Percentiles rank a stretch among this genome's conserved stretches.
phyloP scores from a whole-genome alignment of 345 rosid genomes.

The Combretum micranthum region DNA sequence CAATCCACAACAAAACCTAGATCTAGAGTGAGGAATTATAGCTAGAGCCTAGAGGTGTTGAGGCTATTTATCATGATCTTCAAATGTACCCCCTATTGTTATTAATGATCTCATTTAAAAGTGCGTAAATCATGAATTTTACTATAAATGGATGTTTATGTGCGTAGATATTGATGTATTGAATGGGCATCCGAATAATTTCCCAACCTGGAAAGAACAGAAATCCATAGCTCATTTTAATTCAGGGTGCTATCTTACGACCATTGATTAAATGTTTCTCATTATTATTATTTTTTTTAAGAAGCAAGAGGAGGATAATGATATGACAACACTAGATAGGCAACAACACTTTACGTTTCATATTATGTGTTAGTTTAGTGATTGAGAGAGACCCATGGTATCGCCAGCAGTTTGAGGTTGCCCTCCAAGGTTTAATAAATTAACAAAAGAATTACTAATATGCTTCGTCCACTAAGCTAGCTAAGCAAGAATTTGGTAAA shows the following conservation, averaged over 20 bases:
- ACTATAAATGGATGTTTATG: slow-evolving; percentile 18
- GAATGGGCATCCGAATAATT: slow-evolving; percentile 25
- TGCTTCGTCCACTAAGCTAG: slow-evolving; percentile 33
- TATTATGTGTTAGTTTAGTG: slow-evolving; percentile 9
- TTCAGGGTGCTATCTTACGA: slow-evolving; percentile 10
- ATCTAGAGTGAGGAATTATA: background rate
- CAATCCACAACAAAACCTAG: too few species aligned
- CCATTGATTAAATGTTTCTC: slow-evolving; percentile 12
- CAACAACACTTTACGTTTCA: slow-evolving; percentile 3
- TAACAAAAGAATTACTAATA: slow-evolving; percentile 4
- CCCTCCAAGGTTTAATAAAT: slow-evolving; percentile 1
- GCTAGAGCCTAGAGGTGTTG: background rate
- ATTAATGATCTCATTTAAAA: background rate
- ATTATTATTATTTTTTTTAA: background rate
- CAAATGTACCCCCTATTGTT: slow-evolving; percentile 16
- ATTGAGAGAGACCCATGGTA: background rate
- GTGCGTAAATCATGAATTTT: slow-evolving; percentile 15
- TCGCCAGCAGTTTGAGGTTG: slow-evolving; percentile 1
- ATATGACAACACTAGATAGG: slow-evolving; percentile 31
- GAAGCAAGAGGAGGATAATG: slow-evolving; percentile 17
- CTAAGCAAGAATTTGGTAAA: slow-evolving; percentile 4
- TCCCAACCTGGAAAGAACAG: slow-evolving; percentile 20
- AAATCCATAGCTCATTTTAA: slow-evolving; percentile 1
- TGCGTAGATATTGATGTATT: slow-evolving; percentile 4
- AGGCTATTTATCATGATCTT: slow-evolving; percentile 21